Evolutionary conservation across 2,329 filamentous ascomycete species (phyloP).

Genomic region (Cladosporium sp.): DNA sequence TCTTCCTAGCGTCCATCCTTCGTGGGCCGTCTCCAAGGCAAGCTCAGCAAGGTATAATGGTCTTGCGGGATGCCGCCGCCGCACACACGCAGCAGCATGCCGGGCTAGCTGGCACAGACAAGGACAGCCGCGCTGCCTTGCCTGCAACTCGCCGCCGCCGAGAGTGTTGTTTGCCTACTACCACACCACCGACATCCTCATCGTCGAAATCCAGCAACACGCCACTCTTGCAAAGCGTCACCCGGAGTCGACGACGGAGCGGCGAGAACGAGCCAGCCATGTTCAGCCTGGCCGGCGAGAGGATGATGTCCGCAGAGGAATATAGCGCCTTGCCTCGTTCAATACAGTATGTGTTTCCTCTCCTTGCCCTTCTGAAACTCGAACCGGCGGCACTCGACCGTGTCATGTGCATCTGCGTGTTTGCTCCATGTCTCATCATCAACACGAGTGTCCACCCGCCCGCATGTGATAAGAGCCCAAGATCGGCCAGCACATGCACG

Average conservation of each 20-base stretch:
- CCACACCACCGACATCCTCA: background rate
- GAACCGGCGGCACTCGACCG: conserved; percentile 24
- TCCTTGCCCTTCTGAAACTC: conserved; percentile 23
- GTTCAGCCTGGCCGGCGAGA: conserved; percentile 2
- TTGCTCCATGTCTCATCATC: conserved; percentile 19
- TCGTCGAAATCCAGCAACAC: background rate
- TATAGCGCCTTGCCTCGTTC: conserved; percentile 46
- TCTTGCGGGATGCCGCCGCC: conserved; percentile 8
- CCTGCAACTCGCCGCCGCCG: conserved; percentile 14
- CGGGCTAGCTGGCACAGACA: conserved; percentile 11
- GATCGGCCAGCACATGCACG: conserved; percentile 14
- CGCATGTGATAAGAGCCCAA: conserved; percentile 16
- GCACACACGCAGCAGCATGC: background rate
- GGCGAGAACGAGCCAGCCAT: background rate
- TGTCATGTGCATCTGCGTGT: conserved; percentile 19
- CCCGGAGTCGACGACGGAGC: conserved; percentile 12
- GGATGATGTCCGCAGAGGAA: conserved; percentile 38
- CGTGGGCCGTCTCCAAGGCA: background rate
- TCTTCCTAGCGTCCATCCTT: conserved; percentile 4
- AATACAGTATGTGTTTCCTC: conserved; percentile 45
- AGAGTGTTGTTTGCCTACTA: conserved; percentile 4
- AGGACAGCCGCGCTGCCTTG: conserved; percentile 12
- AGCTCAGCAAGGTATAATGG: background rate
- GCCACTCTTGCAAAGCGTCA: conserved; percentile 9
- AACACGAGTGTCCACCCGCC: conserved; percentile 5